Base-by-base conservation (phyloP, 2,329 filamentous ascomycete species). In the Didymella glomerata region DNA sequence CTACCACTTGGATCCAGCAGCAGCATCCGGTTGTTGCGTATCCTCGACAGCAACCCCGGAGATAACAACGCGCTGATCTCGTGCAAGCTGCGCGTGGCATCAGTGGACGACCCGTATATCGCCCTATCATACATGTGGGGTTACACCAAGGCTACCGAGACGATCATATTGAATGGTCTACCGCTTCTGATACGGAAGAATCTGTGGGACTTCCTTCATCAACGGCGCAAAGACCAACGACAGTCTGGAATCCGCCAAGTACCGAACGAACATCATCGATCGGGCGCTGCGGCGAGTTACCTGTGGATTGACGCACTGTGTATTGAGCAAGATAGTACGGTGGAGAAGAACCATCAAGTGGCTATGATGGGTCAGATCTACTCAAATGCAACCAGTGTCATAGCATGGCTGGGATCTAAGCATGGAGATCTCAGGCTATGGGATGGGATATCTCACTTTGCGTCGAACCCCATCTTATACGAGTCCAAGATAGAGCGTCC, bases 41-140 rank as follows among this genome's bases (percentile, higher is more conserved):
- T 38, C 3, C 36, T 38, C n/a, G 36, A 38, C n/a, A 4, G 2
- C 36, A 7, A 38, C 6, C 8, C 8, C 1, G 6, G 10, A 3
- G n/a, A 38, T 3, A n/a, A 38, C 14, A 8, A 20, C n/a, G 4
- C 16, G 4, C 24, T 24, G 6, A 45, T 50, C 14, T 45, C 30
- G 25, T 62, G 60, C 44, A 44, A 25, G 4, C 14, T 58, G 16
- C 22, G 13, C 13, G 32, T 54, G 14, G 49, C 18, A 3, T 36
- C 48, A 3, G n/a, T 28, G 10, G 46, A 36, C 3, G 47, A 45
- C 8, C 1, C 20, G 7, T 60, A 57, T 27, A 22, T 48, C 16
- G 49, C 47, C 20, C 11, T 62, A 7, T 63, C 53, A 0, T 63
- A 63, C 22, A 48, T 54, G 30, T 63, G 57, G 60, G 49, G 49